phyloP scores from a whole-genome alignment of 2,329 filamentous ascomycete species.

The Blastomyces emzantsi region DNA sequence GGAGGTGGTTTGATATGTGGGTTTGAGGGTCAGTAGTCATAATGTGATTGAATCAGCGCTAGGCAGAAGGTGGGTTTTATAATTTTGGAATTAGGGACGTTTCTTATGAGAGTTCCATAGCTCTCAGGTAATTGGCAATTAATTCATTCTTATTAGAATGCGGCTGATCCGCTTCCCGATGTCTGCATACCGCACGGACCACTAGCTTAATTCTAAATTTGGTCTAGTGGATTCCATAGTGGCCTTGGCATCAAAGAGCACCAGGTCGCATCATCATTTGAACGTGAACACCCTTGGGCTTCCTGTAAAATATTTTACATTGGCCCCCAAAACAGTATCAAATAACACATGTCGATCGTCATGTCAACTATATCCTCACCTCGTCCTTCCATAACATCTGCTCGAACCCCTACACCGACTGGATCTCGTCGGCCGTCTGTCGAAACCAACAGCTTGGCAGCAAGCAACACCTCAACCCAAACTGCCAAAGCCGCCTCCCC shows the following conservation, averaged over 20 bases:
- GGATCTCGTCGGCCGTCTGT: conserved; percentile 68
- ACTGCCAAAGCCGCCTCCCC: conserved; percentile 36
- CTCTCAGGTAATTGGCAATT: not conserved
- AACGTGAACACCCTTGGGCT: not conserved
- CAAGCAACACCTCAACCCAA: conserved; percentile 31
- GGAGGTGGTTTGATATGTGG: conserved; percentile 46
- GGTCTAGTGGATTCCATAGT: not conserved
- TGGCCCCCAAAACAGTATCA: not conserved
- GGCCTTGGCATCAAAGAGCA: not conserved
- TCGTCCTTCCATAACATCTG: conserved; percentile 50
- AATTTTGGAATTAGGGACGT: not conserved
- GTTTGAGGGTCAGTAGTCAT: conserved; percentile 13
- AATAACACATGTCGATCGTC: not conserved
- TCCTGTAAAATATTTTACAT: not conserved
- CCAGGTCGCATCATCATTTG: not conserved
- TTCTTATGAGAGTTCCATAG: not conserved
- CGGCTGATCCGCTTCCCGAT: not conserved
- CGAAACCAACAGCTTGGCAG: conserved; percentile 47
- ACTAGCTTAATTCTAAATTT: conserved; percentile 8
- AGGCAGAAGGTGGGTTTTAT: not conserved
- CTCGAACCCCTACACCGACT: conserved; percentile 54
- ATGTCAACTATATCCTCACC: conserved; percentile 56
- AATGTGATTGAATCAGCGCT: not conserved
- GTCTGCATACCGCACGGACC: conserved; percentile 6
- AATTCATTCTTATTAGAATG: too few species aligned